A percentile compares a stretch with the other conserved stretches of the same genome.
Evolutionary conservation across 2,329 filamentous ascomycete species (phyloP).

Genomic region (Sclerotinia trifoliorum): DNA sequence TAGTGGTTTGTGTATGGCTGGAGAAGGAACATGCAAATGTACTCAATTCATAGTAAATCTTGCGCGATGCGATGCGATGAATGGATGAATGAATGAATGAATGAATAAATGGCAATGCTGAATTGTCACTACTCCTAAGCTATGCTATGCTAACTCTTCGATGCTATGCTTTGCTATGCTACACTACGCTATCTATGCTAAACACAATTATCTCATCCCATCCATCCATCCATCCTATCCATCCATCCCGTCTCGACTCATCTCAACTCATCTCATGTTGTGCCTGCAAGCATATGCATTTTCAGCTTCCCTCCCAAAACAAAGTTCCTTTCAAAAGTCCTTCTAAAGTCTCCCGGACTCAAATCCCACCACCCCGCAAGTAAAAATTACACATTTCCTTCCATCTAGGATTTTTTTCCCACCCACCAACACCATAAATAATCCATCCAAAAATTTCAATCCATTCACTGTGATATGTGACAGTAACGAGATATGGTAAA

Average conservation of each 20-base stretch:
- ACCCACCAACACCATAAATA: constrained; percentile 11
- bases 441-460: constrained; percentile 20
- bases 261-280: constrained; percentile 2
- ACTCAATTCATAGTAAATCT: neutral
- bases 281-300: neutral
- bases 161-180: neutral
- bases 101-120: constrained; percentile 4
- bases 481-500: constrained; percentile 8
- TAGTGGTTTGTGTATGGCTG: neutral
- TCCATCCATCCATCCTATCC: neutral
- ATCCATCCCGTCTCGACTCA: neutral
- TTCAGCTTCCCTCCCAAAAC: neutral
- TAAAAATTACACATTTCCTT: constrained; percentile 22
- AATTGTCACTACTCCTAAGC: constrained; percentile 1
- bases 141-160: constrained; percentile 1
- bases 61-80: neutral
- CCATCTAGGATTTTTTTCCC: constrained; percentile 16
- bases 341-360: constrained; percentile 1
- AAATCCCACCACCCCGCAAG: neutral
- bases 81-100: neutral
- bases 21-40: neutral
- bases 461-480: constrained; percentile 1
- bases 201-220: neutral
- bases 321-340: neutral
- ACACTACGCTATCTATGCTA: neutral